Evolutionary conservation across 2,329 filamentous ascomycete genomes (phyloP), one percentile per base, ranked within the genome.

Genomic region (Colletotrichum aenigma): DNA sequence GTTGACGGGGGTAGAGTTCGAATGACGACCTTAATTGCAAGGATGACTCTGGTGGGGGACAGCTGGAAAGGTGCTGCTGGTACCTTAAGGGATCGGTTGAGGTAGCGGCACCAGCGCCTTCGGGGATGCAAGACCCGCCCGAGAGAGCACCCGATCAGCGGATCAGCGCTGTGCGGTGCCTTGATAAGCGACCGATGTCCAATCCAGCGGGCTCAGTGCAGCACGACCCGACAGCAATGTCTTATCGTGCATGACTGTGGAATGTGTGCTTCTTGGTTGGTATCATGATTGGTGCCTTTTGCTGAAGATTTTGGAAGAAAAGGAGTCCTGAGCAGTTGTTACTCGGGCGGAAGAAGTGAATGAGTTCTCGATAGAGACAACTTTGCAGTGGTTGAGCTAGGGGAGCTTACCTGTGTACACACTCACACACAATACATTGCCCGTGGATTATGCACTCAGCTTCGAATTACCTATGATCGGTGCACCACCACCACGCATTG

Each of bases 1-100:
- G 73, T 65, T n/a, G 56, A 75, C 66, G 70, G 74, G 74, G 66
- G 56, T 68, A 64, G 21, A 66, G 72, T 61, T 73, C 56, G 70
- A 75, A 75, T 76, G 74, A 76, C 74, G 71, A 75, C 74, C 66
- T 74, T 62, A 67, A 52, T 52, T 76, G 62, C 74, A 76, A 71
- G 74, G 74, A 75, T 76, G 34, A 32, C 43, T 65, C 70, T 26
- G 48, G 58, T 76, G 74, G 70, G 74, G 70, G 73, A 60, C 56
- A 16, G 8, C 32, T 62, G 52, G 38, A 43, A 66, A 52, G 43
- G 43, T 21, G 61, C 21, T 58, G 65, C 34, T 60, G 62, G 34
- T 55, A 61, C 34, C 18, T 61, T 32, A 52, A 48, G 38, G 38
- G 43, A 52, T 52, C n/a, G n/a, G 43, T 52, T 52, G 21, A 52